Evolutionary conservation across 2,329 filamentous ascomycete genomes (phyloP).

Genomic region (Exophiala alcalophila): DNA sequence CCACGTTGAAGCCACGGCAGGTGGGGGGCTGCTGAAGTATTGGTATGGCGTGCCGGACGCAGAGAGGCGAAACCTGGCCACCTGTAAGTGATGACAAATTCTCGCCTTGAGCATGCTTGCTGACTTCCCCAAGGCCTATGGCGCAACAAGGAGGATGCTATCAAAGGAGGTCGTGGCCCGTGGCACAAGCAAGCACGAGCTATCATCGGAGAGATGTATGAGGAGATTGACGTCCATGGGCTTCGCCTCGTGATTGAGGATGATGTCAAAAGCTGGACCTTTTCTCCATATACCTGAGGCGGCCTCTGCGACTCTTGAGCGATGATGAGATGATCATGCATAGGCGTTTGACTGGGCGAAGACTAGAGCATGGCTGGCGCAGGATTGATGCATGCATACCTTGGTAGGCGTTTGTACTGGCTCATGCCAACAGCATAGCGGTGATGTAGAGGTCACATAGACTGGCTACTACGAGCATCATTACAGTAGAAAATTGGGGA

Average conservation of each 20-base stretch:
- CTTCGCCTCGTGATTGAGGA: constrained; percentile 65
- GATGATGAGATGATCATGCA: too few species aligned
- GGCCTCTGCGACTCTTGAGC: too few species aligned
- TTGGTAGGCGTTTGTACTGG: too few species aligned
- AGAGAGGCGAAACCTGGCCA: constrained; percentile 74
- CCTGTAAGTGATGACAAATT: constrained; percentile 52
- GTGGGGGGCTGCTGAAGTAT: constrained; percentile 85
- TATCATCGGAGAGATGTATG: constrained; percentile 49
- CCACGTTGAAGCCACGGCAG: constrained; percentile 74
- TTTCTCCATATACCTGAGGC: constrained; percentile 18
- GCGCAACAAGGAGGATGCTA: constrained; percentile 58
- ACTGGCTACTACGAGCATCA: neutral
- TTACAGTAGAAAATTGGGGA: neutral
- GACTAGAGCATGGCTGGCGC: too few species aligned
- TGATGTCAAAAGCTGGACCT: constrained; percentile 57
- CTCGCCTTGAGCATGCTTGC: neutral
- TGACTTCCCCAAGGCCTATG: constrained; percentile 56
- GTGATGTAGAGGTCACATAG: too few species aligned
- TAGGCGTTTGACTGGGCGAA: too few species aligned
- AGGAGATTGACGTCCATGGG: constrained; percentile 67
- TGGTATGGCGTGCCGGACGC: constrained; percentile 78
- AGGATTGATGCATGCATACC: too few species aligned
- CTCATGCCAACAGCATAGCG: too few species aligned
- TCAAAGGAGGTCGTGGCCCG: constrained; percentile 58
- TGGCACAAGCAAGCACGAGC: constrained; percentile 55